Evolutionary conservation across 1,284 basidiomycete genomes (phyloP).

Genomic region (Exobasidium cylindrosporum): DNA sequence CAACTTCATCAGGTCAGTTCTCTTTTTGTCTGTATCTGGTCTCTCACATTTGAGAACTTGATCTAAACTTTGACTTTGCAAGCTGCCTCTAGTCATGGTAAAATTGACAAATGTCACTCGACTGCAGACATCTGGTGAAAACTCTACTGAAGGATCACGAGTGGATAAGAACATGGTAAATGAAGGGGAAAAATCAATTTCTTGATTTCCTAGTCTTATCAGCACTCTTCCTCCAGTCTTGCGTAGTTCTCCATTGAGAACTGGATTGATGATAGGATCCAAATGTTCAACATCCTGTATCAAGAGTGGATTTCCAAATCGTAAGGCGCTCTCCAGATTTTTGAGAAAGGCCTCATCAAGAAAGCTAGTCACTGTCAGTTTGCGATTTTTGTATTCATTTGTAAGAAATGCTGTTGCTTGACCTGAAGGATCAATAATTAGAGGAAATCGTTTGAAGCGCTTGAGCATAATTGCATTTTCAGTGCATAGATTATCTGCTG

Average conservation of each 20-base stretch:
- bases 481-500: conserved; percentile 89
- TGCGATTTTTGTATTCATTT: conserved; percentile 91
- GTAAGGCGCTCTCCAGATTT: conserved; percentile 94
- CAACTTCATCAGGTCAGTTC: conserved; percentile 96
- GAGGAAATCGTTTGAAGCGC: conserved; percentile 93
- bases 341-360: conserved; percentile 98
- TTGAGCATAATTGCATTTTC: conserved; percentile 98
- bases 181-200: conserved; percentile 97
- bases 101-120: conserved; percentile 99
- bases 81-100: conserved; percentile 96
- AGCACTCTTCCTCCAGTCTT: conserved; percentile 85
- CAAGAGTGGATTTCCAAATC: conserved; percentile 94
- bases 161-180: conserved; percentile 97
- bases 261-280: conserved; percentile 95
- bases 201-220: conserved; percentile 95
- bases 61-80: conserved; percentile 95
- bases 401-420: conserved; percentile 91
- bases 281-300: conserved; percentile 98
- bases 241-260: conserved; percentile 93
- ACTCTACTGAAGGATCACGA: conserved; percentile 92
- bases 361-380: conserved; percentile 98
- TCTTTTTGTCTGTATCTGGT: conserved; percentile 91
- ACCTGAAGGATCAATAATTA: conserved; percentile 98
- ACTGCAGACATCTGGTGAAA: conserved; percentile 97
- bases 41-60: conserved; percentile 95